Percentiles rank a stretch among this genome's conserved stretches.
Evolutionary conservation across 1,139 yeast genomes (phyloP).

Genomic region (Yamadazyma conglobata): DNA sequence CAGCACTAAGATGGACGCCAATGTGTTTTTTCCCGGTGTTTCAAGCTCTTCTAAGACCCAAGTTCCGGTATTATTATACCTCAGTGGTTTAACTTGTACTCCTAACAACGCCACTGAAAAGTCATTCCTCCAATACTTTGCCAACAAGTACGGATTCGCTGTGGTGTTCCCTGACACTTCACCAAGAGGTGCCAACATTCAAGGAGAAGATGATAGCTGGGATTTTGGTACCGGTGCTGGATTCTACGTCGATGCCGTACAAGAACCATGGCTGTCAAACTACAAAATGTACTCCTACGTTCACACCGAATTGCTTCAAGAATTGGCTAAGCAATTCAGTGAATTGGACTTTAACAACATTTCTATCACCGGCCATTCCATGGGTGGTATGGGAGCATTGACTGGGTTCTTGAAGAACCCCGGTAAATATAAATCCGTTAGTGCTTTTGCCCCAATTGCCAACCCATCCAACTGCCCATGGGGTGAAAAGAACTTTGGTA

Average conservation of each 20-base stretch:
- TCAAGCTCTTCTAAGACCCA: conserved; percentile 24
- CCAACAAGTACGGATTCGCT: conserved; percentile 79
- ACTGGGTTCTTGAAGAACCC: conserved; percentile 73
- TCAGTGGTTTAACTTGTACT: conserved; percentile 91
- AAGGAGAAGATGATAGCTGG: conserved; percentile 80
- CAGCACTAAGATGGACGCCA: conserved; percentile 76
- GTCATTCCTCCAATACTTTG: conserved; percentile 82
- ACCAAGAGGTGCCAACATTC: conserved; percentile 84
- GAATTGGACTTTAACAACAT: conserved; percentile 56
- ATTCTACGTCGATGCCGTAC: conserved; percentile 82
- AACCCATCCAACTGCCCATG: conserved; percentile 78
- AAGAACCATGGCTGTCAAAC: conserved; percentile 65
- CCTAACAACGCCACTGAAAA: conserved; percentile 95
- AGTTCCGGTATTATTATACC: conserved; percentile 72
- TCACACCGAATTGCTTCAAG: conserved; percentile 63
- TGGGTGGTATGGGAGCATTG: conserved; percentile 97
- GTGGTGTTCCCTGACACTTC: conserved; percentile 95
- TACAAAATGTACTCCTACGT: conserved; percentile 88
- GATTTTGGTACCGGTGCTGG: conserved; percentile 97
- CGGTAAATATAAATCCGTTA: conserved; percentile 71
- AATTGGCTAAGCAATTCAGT: conserved; percentile 44
- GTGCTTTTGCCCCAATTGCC: conserved; percentile 88
- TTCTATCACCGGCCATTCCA: conserved; percentile 89
- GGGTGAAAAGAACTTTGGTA: conserved; percentile 78
- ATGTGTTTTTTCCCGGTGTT: conserved; percentile 76